A percentile compares a stretch with the other conserved stretches of the same genome.
These are phyloP conservation scores for Scleromitrula shiraiana DNA, from an alignment of 2,329 filamentous ascomycete genomes.

Conservation along the genomic window DNA sequence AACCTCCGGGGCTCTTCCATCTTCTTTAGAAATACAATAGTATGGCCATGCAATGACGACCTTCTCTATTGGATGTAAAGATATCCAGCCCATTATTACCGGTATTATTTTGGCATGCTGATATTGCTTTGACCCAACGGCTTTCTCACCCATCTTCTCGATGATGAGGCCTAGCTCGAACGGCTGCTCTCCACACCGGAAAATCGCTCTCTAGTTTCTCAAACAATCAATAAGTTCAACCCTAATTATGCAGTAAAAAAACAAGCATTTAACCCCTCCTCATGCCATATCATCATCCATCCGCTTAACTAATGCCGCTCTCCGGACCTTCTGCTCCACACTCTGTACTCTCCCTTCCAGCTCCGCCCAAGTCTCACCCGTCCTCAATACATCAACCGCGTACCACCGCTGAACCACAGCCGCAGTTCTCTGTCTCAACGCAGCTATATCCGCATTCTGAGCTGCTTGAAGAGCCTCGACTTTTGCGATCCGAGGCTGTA, in stretches of 20 bases:
- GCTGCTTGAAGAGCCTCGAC: slow-evolving; percentile 25
- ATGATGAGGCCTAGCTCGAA: background rate
- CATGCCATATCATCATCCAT: slow-evolving; percentile 18
- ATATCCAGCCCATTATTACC: too few species aligned
- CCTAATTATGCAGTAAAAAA: slow-evolving; percentile 17
- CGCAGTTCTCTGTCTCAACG: slow-evolving; percentile 26
- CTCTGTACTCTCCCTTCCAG: slow-evolving; percentile 25
- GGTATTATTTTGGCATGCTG: background rate
- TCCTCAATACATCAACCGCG: slow-evolving; percentile 22
- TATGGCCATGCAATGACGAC: background rate
- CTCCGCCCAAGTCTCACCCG: slow-evolving; percentile 30
- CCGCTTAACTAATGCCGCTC: slow-evolving; percentile 16
- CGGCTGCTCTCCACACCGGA: background rate
- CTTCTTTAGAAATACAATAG: background rate
- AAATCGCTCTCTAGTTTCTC: background rate
- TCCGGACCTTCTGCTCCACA: slow-evolving; percentile 24
- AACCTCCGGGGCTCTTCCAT: background rate
- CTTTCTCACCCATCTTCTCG: background rate
- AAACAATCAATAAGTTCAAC: too few species aligned
- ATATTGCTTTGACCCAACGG: background rate
- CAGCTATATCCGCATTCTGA: slow-evolving; percentile 26
- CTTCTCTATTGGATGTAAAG: background rate
- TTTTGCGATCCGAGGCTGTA: slow-evolving; percentile 28
- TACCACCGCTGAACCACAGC: slow-evolving; percentile 29
- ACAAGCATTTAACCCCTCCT: slow-evolving; percentile 9